These are phyloP conservation scores for Bipolaris cookei DNA, from an alignment of 2,329 filamentous ascomycete genomes.

Conservation along the genomic window DNA sequence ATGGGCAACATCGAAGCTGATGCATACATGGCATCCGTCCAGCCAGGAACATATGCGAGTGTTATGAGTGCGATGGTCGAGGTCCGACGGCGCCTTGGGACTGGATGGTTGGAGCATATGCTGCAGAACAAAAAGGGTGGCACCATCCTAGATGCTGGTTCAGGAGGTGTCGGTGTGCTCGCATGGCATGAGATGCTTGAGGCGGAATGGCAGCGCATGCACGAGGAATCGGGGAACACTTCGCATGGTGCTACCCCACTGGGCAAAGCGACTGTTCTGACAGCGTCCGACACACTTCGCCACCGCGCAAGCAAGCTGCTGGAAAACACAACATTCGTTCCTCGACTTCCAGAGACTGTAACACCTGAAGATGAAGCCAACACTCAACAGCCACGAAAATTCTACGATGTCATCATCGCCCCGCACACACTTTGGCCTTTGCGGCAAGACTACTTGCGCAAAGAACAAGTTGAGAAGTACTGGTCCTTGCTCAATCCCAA, in stretches of 20 bases:
- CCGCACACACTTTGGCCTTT: conserved; percentile 81
- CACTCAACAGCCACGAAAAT: conserved; percentile 64
- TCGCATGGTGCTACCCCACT: conserved; percentile 54
- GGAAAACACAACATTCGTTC: conserved; percentile 89
- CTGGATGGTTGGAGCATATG: conserved; percentile 71
- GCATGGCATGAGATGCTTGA: conserved; percentile 80
- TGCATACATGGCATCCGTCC: conserved; percentile 70
- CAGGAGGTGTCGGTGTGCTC: conserved; percentile 73
- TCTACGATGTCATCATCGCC: conserved; percentile 88
- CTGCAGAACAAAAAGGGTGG: conserved; percentile 66
- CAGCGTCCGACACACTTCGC: conserved; percentile 76
- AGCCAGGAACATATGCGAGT: conserved; percentile 75
- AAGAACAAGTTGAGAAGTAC: conserved; percentile 81
- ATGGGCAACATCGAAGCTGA: conserved; percentile 81
- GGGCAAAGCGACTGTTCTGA: conserved; percentile 81
- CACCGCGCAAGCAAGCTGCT: conserved; percentile 77
- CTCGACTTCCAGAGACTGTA: conserved; percentile 85
- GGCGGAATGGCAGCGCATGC: conserved; percentile 80
- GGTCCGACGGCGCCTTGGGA: conserved; percentile 73
- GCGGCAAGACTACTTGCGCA: conserved; percentile 77
- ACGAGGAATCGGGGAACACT: conserved; percentile 41
- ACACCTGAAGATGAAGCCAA: conserved; percentile 62
- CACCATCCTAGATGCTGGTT: conserved; percentile 75
- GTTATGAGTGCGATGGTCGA: conserved; percentile 73
- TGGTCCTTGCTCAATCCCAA: conserved; percentile 85